Evolutionary conservation across 371 early-diverging fungal genomes (phyloP), one percentile per base, ranked within the genome.

Genomic region (Fennellomyces sp.): DNA sequence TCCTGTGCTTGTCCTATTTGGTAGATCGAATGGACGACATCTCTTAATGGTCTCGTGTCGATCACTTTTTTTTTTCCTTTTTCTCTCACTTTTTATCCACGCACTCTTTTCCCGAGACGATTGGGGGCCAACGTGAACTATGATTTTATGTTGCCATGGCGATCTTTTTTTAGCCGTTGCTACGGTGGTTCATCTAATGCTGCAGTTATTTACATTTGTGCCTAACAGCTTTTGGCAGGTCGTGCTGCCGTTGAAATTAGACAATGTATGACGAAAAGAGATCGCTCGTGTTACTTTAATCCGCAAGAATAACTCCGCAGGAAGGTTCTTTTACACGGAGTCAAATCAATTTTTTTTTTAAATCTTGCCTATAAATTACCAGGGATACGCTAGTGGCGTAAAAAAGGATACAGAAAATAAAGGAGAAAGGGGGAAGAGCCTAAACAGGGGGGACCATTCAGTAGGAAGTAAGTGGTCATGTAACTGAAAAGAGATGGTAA

Each of bases 141-240:
- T n/a, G n/a, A n/a, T n/a, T n/a, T n/a, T n/a, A n/a, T n/a, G n/a
- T n/a, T n/a, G n/a, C n/a, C n/a, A n/a, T n/a, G n/a, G n/a, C n/a
- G n/a, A n/a, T n/a, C n/a, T n/a, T n/a, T n/a, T n/a, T n/a, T n/a
- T n/a, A n/a, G n/a, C n/a, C n/a, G n/a, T n/a, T n/a, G n/a, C n/a
- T n/a, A n/a, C n/a, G n/a, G n/a, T n/a, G n/a, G n/a, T n/a, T n/a
- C n/a, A n/a, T n/a, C n/a, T n/a, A n/a, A n/a, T n/a, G n/a, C n/a
- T n/a, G n/a, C n/a, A n/a, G n/a, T n/a, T n/a, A n/a, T n/a, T n/a
- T 15, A 42, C 10, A 42, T 21, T 11, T 23, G 21, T 21, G 45
- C n/a, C 45, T 45, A 45, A 45, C 45, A 45, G 45, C n/a, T 15
- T 45, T 45, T 45, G 21, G 45, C 21, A 45, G 45, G 45, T 45